A percentile compares a stretch with the other conserved stretches of the same genome.
Conservation (phyloP, 2,329 filamentous ascomycete species). For the Phialophora macrospora region DNA sequence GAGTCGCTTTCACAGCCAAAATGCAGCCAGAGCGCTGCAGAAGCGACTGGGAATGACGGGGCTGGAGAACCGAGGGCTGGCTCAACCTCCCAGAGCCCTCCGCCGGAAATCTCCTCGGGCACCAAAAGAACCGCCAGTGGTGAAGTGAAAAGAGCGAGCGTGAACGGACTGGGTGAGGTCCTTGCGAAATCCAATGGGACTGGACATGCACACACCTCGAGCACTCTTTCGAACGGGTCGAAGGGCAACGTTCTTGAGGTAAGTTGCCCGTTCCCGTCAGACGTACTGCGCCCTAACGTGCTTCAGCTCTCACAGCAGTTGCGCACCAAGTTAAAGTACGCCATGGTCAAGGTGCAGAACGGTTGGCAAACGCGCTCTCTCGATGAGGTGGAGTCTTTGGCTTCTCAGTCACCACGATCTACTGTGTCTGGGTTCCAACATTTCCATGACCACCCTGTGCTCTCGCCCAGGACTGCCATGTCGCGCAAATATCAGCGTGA, state of each 20-base stretch:
- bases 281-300: constrained; percentile 28
- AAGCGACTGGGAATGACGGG: constrained; percentile 1
- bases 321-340: constrained; percentile 83
- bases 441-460: constrained; percentile 58
- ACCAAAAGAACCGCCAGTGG: constrained; percentile 36
- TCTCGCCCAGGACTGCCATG: constrained; percentile 52
- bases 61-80: constrained; percentile 7
- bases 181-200: constrained; percentile 14
- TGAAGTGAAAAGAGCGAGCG: constrained; percentile 33
- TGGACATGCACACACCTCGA: constrained; percentile 29
- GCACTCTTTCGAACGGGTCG: constrained; percentile 26
- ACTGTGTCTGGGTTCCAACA: constrained; percentile 63
- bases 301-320: constrained; percentile 75
- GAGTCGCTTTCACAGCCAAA: constrained; percentile 18
- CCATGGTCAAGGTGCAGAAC: constrained; percentile 90
- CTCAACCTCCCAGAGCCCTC: constrained; percentile 31
- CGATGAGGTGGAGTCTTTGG: constrained; percentile 75
- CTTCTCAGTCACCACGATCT: constrained; percentile 69
- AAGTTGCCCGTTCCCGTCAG: neutral
- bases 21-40: constrained; percentile 12
- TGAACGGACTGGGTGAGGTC: constrained; percentile 30
- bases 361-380: constrained; percentile 82
- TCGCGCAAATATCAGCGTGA: constrained; percentile 38
- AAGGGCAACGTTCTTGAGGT: constrained; percentile 36
- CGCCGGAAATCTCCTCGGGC: constrained; percentile 23